Evolutionary conservation across 768 basidiomycete genomes (phyloP).

Genomic region (Lentinus brumalis): DNA sequence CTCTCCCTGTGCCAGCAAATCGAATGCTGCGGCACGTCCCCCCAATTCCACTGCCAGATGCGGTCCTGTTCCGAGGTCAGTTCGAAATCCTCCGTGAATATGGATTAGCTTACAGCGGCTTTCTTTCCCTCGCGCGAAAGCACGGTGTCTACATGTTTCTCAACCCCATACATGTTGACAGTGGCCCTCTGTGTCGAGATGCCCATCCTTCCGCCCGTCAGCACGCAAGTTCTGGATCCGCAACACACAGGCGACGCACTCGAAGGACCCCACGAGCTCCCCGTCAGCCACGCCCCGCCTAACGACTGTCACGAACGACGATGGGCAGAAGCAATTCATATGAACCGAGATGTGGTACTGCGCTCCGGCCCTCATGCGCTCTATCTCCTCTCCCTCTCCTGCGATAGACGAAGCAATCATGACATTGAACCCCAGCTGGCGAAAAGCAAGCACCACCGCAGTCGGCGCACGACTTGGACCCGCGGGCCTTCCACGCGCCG

Average conservation of each 20-base stretch:
- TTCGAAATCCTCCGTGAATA: neutral
- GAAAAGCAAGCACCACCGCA: constrained; percentile 18
- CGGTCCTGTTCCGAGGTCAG: constrained; percentile 15
- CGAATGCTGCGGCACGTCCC: constrained; percentile 8
- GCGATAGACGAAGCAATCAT: constrained; percentile 17
- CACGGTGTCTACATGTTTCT: constrained; percentile 22
- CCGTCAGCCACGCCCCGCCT: constrained; percentile 44
- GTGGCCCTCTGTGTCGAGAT: constrained; percentile 21
- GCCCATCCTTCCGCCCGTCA: constrained; percentile 23
- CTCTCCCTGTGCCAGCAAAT: constrained; percentile 25
- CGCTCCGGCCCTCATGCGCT: constrained; percentile 3
- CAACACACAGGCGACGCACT: constrained; percentile 34
- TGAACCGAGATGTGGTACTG: constrained; percentile 49
- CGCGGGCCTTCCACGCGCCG: no score
- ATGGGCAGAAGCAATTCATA: constrained; percentile 52
- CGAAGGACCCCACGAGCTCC: constrained; percentile 50
- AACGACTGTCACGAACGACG: constrained; percentile 49
- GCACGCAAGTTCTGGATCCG: neutral
- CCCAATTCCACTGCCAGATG: constrained; percentile 28
- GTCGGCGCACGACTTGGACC: neutral
- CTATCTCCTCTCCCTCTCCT: neutral
- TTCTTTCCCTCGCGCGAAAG: constrained; percentile 19
- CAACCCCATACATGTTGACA: constrained; percentile 20
- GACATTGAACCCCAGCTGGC: constrained; percentile 19
- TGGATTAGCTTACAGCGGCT: constrained; percentile 14